These are phyloP conservation scores for Breynia disticha DNA, from an alignment of 441 rosid genomes.

Conservation along the genomic window DNA sequence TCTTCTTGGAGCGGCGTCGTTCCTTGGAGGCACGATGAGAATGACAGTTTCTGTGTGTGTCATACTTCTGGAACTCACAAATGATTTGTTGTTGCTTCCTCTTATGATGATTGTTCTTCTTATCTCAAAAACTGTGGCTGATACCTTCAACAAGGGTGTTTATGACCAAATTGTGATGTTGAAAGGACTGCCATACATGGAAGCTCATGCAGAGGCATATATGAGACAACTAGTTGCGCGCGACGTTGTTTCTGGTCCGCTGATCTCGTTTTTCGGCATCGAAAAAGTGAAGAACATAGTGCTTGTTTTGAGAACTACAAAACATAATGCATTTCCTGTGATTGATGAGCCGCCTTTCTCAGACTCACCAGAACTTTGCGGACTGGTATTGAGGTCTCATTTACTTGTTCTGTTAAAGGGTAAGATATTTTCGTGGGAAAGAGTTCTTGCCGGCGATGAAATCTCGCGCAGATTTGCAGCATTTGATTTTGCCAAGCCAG, in stretches of 20 bases:
- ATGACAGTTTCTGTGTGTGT: not conserved
- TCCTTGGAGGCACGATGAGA: not conserved
- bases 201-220: not conserved
- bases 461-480: not conserved
- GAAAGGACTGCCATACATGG: not conserved
- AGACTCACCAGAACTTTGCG: not conserved
- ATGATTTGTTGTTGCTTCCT: not conserved
- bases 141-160: not conserved
- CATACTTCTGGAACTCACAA: not conserved
- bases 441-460: not conserved
- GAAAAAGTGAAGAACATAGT: not conserved
- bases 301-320: not conserved
- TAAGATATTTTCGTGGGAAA: not conserved
- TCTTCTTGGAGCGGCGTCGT: not conserved
- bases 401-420: not conserved
- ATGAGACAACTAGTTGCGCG: not conserved
- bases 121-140: not conserved
- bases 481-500: not conserved
- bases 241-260: not conserved
- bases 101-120: not conserved
- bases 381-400: not conserved
- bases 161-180: not conserved
- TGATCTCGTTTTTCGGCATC: not conserved
- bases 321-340: not conserved
- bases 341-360: not conserved